These are phyloP conservation scores for Penicillium robsamsonii DNA, from an alignment of 495 filamentous ascomycete genomes.

Conservation along the genomic window DNA sequence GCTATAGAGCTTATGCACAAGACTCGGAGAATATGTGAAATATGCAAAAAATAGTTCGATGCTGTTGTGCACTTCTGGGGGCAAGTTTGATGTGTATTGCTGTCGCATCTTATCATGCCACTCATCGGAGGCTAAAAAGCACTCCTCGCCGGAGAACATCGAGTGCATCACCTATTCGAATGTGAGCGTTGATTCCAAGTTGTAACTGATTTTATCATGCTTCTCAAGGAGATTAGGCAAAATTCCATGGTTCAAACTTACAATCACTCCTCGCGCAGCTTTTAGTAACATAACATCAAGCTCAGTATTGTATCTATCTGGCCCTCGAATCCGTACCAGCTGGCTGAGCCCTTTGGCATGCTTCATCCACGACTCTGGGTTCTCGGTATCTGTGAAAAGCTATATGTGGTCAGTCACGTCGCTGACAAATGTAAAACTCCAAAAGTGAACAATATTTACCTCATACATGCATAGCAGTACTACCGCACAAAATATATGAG, in stretches of 20 bases:
- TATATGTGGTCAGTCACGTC: conserved; percentile 8
- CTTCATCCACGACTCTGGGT: conserved; percentile 39
- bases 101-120: conserved; percentile 36
- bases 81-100: conserved; percentile 19
- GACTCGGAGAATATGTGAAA: conserved; percentile 32
- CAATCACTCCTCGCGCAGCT: conserved; percentile 33
- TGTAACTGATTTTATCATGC: background rate
- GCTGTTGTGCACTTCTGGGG: conserved; percentile 14
- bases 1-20: conserved; percentile 31
- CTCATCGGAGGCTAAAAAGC: conserved; percentile 29
- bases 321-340: conserved; percentile 28
- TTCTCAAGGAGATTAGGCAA: background rate
- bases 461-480: conserved; percentile 38
- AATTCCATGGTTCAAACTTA: conserved; percentile 12
- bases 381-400: conserved; percentile 35
- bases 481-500: conserved; percentile 35
- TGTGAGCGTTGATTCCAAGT: background rate
- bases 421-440: background rate
- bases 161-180: conserved; percentile 34
- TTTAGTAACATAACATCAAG: conserved; percentile 33
- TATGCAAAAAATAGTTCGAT: conserved; percentile 35
- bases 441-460: conserved; percentile 16
- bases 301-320: conserved; percentile 25
- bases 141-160: conserved; percentile 33
- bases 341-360: conserved; percentile 37